Conservation (phyloP, 2,329 filamentous ascomycete genomes). For the Rutstroemia sp. region DNA sequence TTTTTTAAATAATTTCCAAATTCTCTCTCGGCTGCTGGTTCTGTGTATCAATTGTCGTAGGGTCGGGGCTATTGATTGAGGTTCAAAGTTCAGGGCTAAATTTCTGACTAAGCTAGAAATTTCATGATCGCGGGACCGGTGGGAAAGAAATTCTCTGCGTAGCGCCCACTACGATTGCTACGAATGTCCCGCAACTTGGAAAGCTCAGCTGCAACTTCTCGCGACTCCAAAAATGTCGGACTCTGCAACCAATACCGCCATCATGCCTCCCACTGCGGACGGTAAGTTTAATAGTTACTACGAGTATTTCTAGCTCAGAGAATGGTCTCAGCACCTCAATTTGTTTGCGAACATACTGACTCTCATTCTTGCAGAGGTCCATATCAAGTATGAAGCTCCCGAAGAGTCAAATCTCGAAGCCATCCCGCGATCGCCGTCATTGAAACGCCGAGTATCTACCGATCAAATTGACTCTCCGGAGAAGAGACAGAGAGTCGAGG, state of each 20-base stretch:
- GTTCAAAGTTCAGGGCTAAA: conserved; percentile 7
- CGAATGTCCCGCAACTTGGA: not conserved
- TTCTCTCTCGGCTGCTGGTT: conserved; percentile 22
- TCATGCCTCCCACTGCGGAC: not conserved
- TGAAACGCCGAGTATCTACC: conserved; percentile 3
- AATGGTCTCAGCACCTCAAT: not conserved
- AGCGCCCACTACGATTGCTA: not conserved
- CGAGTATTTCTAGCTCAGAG: not conserved
- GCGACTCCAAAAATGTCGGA: conserved; percentile 5
- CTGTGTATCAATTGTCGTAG: conserved; percentile 5
- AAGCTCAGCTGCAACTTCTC: not conserved
- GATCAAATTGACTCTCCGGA: conserved; percentile 1
- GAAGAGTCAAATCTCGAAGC: not conserved
- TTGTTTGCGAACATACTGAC: not conserved
- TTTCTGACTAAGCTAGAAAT: conserved; percentile 4
- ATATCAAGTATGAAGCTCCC: not conserved
- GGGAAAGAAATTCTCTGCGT: not conserved
- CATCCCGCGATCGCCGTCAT: not conserved
- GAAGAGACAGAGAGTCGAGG: conserved; percentile 14
- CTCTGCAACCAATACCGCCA: not conserved
- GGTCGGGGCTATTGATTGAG: conserved; percentile 6
- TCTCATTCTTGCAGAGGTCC: not conserved
- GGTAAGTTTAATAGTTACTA: not conserved
- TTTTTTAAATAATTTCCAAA: not conserved
- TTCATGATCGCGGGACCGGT: conserved; percentile 1